These are phyloP conservation scores for Huiozyma sinensis DNA, from an alignment of 805 yeast genomes.

Conservation along the genomic window DNA sequence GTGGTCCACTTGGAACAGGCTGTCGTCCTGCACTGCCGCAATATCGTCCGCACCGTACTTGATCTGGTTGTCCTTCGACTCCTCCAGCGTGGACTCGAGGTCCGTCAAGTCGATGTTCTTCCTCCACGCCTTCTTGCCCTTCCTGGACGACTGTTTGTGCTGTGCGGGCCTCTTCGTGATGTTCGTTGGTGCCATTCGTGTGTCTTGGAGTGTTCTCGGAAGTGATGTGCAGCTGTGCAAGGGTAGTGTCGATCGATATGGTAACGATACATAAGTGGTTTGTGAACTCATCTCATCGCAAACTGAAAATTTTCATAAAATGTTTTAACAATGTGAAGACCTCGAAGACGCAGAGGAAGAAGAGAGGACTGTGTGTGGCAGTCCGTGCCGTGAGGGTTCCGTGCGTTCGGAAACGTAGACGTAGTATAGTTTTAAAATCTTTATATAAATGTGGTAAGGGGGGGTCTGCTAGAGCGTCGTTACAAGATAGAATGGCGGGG, in stretches of 20 bases:
- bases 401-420: neutral
- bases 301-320: too few species aligned
- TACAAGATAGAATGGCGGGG: too few species aligned
- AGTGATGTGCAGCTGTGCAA: neutral
- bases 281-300: too few species aligned
- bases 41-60: slow-evolving; percentile 26
- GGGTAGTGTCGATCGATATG: neutral
- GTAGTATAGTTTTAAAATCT: neutral
- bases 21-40: slow-evolving; percentile 16
- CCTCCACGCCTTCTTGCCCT: slow-evolving; percentile 94
- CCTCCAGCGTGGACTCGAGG: slow-evolving; percentile 60
- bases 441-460: too few species aligned
- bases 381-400: too few species aligned
- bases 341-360: too few species aligned
- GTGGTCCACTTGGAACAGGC: slow-evolving; percentile 46
- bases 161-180: slow-evolving; percentile 39
- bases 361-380: too few species aligned
- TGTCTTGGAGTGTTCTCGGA: slow-evolving; percentile 3
- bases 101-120: slow-evolving; percentile 85
- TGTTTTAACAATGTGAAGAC: too few species aligned
- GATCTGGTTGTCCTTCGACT: slow-evolving; percentile 46
- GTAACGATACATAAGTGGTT: too few species aligned
- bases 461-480: too few species aligned
- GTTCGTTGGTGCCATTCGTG: too few species aligned
- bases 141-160: slow-evolving; percentile 67